phyloP scores from a whole-genome alignment of 192 early-diverging fungal genomes.

The Coemansia sp. region DNA sequence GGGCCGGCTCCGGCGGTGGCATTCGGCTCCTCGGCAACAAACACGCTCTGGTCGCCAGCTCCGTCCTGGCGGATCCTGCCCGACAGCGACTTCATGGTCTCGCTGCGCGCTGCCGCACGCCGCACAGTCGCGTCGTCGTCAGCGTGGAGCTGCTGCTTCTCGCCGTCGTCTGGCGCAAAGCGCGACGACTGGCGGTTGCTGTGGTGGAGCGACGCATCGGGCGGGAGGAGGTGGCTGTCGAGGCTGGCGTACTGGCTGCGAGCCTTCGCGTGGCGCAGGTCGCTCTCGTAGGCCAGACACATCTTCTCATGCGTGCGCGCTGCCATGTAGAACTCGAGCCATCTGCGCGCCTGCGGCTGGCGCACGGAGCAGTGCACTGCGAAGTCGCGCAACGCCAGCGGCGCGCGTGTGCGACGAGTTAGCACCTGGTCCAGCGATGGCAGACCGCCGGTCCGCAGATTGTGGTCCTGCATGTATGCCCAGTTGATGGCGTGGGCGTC shows the following conservation, averaged over 20 bases:
- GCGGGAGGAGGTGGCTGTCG: slow-evolving; percentile 19
- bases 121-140: slow-evolving; percentile 11
- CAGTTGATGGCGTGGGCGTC: slow-evolving; percentile 39
- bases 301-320: slow-evolving; percentile 55
- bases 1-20: slow-evolving; percentile 8
- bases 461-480: slow-evolving; percentile 58
- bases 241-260: slow-evolving; percentile 47
- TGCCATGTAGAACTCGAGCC: slow-evolving; percentile 58
- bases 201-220: slow-evolving; percentile 5
- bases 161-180: slow-evolving; percentile 11
- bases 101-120: slow-evolving; percentile 37
- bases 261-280: slow-evolving; percentile 52
- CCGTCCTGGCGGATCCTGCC: slow-evolving; percentile 16
- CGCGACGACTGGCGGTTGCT: background rate
- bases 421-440: slow-evolving; percentile 57
- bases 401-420: slow-evolving; percentile 46
- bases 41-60: slow-evolving; percentile 11
- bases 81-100: slow-evolving; percentile 44
- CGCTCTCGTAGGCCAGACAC: slow-evolving; percentile 55
- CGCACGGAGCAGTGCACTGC: slow-evolving; percentile 55
- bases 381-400: slow-evolving; percentile 54
- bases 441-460: slow-evolving; percentile 52
- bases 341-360: slow-evolving; percentile 55
- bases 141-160: slow-evolving; percentile 5
- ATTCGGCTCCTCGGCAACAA: background rate